Base-by-base conservation (phyloP, 345 rosid genomes). In the Moricandia arvensis region DNA sequence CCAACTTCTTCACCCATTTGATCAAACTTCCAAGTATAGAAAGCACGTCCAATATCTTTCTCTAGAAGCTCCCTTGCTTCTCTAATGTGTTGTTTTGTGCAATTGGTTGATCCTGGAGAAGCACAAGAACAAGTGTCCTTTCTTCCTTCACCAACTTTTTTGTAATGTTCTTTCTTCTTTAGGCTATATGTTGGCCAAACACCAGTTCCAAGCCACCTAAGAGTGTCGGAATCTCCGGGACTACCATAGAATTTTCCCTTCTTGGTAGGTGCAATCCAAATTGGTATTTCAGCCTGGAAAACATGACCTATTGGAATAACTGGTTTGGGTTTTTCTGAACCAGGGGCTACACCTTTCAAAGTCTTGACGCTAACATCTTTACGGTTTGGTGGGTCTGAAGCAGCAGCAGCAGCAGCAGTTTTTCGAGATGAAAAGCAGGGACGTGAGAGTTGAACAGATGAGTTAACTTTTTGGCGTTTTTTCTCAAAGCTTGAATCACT, bases 261-360 rank as follows among this genome's bases (percentile, higher is more conserved):
- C 61, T 79, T 77, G 58, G 73, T 55, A 29, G 82, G 69, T 7
- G 82, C 84, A 13, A 27, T 66, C 84, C 86, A 80, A 17, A 59
- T 74, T 4, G 88, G 86, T 47, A 86, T 45, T 65, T 84, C 80
- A 13, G 86, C 86, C 69, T 84, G 86, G 69, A 84, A 86, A 63
- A 74, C 64, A 3, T 82, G 82, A 35, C 88, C 86, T 3, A 86
- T 8, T 1, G 88, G 90, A 57, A 84, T 76, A 68, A 59, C 61
- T 5, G 82, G 51, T 54, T 76, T 77, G 16, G 29, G 38, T 17
- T 62, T 66, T 12, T 41, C 24, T 12, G 79, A 74, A 30, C 47
- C 45, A 8, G 45, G 18, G 45, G 24, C 6, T 55, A 45, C 37
- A 41, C 71, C 80, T 41, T 62, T 43, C 16, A 41, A 64, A 61